Evolutionary conservation across 805 yeast genomes (phyloP).

Genomic region (Saccharomycopsis capsularis): DNA sequence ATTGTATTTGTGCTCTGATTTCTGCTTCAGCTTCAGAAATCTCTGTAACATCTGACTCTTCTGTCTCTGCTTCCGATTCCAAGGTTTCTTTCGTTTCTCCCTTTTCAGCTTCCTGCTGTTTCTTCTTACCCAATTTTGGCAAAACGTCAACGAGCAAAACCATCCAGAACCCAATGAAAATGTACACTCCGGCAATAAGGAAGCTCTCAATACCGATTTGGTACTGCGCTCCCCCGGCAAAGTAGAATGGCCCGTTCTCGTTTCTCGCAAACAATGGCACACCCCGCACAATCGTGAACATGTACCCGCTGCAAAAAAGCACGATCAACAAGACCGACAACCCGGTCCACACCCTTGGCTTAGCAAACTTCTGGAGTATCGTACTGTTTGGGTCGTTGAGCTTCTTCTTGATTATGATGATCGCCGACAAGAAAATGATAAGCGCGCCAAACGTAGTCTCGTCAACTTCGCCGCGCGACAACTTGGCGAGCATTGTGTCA

Average conservation of each 20-base stretch:
- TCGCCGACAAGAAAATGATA: slow-evolving; percentile 8
- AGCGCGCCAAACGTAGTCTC: slow-evolving; percentile 12
- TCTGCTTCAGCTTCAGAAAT: slow-evolving; percentile 2
- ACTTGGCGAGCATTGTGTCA: neutral
- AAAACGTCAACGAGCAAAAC: slow-evolving; percentile 32
- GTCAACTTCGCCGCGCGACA: slow-evolving; percentile 1
- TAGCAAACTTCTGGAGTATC: slow-evolving; percentile 9
- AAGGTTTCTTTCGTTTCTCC: neutral
- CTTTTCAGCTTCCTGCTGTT: too few species aligned
- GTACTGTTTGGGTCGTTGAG: slow-evolving; percentile 3
- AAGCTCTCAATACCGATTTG: slow-evolving; percentile 68
- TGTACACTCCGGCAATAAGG: slow-evolving; percentile 45
- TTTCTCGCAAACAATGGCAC: slow-evolving; percentile 56
- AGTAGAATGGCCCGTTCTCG: slow-evolving; percentile 42
- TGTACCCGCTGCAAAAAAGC: slow-evolving; percentile 52
- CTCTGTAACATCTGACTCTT: neutral
- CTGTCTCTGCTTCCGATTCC: neutral
- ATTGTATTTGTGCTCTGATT: too few species aligned
- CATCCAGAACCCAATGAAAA: slow-evolving; percentile 37
- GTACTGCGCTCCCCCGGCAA: slow-evolving; percentile 59
- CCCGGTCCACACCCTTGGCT: slow-evolving; percentile 26
- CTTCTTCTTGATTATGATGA: slow-evolving; percentile 15
- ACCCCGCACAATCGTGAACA: slow-evolving; percentile 51
- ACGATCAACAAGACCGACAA: slow-evolving; percentile 37
- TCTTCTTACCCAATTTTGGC: slow-evolving; percentile 4